Evolutionary conservation across 345 rosid genomes (phyloP).

Genomic region (Eucalyptus caleyi): DNA sequence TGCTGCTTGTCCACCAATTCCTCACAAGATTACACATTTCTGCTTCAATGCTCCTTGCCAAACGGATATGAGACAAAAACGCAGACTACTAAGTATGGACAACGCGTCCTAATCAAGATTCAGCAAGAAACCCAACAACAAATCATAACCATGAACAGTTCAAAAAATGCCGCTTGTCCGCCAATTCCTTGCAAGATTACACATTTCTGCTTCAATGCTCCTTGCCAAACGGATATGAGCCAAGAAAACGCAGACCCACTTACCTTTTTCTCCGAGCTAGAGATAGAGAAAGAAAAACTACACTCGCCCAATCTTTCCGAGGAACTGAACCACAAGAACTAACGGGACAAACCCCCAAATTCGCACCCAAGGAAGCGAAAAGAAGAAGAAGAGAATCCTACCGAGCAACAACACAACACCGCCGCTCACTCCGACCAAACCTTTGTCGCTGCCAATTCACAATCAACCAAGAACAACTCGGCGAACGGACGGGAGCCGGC

Average conservation of each 20-base stretch:
- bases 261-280: neutral
- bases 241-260: neutral
- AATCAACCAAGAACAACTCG: neutral
- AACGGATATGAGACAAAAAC: neutral
- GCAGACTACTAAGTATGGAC: neutral
- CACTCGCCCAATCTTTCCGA: neutral
- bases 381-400: neutral
- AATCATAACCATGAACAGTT: neutral
- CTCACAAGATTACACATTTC: neutral
- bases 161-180: neutral
- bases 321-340: neutral
- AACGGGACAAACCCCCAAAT: neutral
- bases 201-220: neutral
- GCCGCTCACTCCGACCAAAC: neutral
- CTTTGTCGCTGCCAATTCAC: neutral
- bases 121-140: neutral
- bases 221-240: neutral
- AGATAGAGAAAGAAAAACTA: neutral
- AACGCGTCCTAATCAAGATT: neutral
- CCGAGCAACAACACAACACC: neutral
- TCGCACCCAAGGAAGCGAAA: neutral
- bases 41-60: neutral
- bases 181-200: neutral
- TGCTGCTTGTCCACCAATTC: neutral
- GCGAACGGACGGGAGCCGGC: neutral